These are phyloP conservation scores for Trametes cingulata DNA, from an alignment of 768 basidiomycete species.

Conservation along the genomic window DNA sequence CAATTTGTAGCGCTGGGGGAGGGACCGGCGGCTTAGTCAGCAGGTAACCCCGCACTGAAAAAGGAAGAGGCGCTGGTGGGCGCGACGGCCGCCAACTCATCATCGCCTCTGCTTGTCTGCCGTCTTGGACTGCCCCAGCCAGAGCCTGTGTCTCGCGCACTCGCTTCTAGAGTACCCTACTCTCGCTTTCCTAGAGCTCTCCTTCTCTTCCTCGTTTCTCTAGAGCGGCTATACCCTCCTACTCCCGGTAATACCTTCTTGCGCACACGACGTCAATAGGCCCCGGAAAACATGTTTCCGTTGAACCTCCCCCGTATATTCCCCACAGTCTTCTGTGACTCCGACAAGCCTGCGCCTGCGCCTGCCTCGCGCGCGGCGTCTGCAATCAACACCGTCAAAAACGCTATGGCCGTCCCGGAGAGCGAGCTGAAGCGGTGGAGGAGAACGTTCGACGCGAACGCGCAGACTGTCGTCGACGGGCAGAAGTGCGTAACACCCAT, in stretches of 20 bases:
- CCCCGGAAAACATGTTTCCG: conserved; percentile 26
- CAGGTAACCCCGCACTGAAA: conserved; percentile 28
- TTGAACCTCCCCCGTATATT: conserved; percentile 42
- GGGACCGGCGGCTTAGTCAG: conserved; percentile 26
- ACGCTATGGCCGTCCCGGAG: conserved; percentile 71
- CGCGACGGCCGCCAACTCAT: conserved; percentile 25
- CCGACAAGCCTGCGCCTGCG: conserved; percentile 40
- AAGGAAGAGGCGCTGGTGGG: conserved; percentile 7
- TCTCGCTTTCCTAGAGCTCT: conserved; percentile 24
- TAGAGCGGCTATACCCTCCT: conserved; percentile 28
- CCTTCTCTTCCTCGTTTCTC: conserved; percentile 13
- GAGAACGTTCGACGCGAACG: conserved; percentile 82
- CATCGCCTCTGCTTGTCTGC: conserved; percentile 9
- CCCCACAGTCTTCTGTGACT: conserved; percentile 57
- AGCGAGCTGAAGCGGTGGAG: conserved; percentile 87
- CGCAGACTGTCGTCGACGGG: conserved; percentile 67
- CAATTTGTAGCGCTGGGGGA: conserved; percentile 8
- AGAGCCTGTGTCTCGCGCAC: no score
- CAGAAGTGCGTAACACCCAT: conserved; percentile 65
- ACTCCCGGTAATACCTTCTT: conserved; percentile 16
- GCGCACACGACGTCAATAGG: not conserved
- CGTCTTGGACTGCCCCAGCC: conserved; percentile 2
- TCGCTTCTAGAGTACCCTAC: conserved; percentile 31
- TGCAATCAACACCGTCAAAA: conserved; percentile 66
- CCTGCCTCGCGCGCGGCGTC: conserved; percentile 45